Percentiles rank a stretch among this genome's conserved stretches.
Conservation (phyloP, 2,329 filamentous ascomycete genomes). For the Colletotrichum agaves region DNA sequence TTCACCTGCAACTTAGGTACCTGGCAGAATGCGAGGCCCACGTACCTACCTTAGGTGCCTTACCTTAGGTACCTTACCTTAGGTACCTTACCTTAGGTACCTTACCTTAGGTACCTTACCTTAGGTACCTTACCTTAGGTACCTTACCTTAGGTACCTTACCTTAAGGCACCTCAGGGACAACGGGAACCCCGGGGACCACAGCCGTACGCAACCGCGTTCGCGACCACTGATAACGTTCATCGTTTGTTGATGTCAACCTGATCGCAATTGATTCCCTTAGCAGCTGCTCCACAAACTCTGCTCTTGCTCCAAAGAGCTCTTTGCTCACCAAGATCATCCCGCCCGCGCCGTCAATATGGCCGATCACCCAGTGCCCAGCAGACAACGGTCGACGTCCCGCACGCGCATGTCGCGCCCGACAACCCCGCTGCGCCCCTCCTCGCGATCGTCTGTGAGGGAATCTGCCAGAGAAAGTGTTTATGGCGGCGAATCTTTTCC, state of each 20-base stretch:
- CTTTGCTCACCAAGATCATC: neutral
- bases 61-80: no score
- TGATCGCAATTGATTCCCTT: no score
- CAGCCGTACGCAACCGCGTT: neutral
- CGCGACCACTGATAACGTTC: neutral
- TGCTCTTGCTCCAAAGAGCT: neutral
- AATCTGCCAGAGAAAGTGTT: conserved; percentile 71
- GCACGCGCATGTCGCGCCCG: conserved; percentile 76
- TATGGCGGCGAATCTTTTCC: conserved; percentile 67
- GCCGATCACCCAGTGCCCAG: conserved; percentile 42
- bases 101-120: no score
- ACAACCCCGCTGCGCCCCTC: conserved; percentile 92
- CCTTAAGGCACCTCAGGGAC: no score
- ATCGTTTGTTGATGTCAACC: conserved; percentile 9
- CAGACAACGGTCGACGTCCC: conserved; percentile 65
- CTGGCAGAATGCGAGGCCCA: no score
- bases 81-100: no score
- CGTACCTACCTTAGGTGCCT: no score
- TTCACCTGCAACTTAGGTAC: no score
- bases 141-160: no score
- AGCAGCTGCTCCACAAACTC: conserved; percentile 41
- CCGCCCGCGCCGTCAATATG: neutral
- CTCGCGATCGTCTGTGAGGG: conserved; percentile 88
- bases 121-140: no score
- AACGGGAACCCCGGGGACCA: neutral